Evolutionary conservation across 2,329 filamentous ascomycete species (phyloP).

Genomic region (Eutypa lata): DNA sequence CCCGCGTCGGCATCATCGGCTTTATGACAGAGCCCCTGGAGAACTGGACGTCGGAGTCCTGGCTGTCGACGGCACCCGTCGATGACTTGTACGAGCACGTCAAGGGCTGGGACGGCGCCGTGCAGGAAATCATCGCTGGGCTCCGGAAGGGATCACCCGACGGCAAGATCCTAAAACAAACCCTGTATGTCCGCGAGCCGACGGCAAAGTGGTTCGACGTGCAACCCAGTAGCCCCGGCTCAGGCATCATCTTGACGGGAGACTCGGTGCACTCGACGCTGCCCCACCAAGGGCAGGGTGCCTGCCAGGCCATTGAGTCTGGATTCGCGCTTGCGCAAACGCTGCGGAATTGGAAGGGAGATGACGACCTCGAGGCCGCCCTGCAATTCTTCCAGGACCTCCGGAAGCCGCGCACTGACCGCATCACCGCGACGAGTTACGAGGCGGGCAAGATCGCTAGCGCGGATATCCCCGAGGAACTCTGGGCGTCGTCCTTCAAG

Average conservation of each 20-base stretch:
- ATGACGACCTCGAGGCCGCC: conserved; percentile 22
- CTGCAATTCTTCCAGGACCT: conserved; percentile 33
- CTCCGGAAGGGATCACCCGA: conserved; percentile 26
- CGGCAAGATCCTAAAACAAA: conserved; percentile 31
- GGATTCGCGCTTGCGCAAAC: conserved; percentile 29
- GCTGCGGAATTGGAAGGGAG: conserved; percentile 25
- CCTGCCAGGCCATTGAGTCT: conserved; percentile 32
- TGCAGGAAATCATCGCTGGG: conserved; percentile 30
- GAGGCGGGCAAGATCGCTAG: conserved; percentile 33
- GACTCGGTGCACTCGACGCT: conserved; percentile 32
- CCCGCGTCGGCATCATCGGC: conserved; percentile 31
- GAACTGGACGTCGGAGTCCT: conserved; percentile 31
- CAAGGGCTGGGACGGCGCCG: conserved; percentile 29
- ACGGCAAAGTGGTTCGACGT: conserved; percentile 26
- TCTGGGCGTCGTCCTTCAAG: conserved; percentile 24
- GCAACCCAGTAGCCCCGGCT: conserved; percentile 9
- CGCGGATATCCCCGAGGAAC: conserved; percentile 27
- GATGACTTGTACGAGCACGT: conserved; percentile 30
- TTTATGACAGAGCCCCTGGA: conserved; percentile 35
- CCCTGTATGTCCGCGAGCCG: conserved; percentile 31
- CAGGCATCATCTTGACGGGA: conserved; percentile 28
- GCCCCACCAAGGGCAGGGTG: conserved; percentile 33
- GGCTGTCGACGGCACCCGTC: conserved; percentile 27
- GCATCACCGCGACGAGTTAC: conserved; percentile 30
- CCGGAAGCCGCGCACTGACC: conserved; percentile 33